phyloP scores from a whole-genome alignment of 495 filamentous ascomycete genomes.

The Endocarpon pusillum region DNA sequence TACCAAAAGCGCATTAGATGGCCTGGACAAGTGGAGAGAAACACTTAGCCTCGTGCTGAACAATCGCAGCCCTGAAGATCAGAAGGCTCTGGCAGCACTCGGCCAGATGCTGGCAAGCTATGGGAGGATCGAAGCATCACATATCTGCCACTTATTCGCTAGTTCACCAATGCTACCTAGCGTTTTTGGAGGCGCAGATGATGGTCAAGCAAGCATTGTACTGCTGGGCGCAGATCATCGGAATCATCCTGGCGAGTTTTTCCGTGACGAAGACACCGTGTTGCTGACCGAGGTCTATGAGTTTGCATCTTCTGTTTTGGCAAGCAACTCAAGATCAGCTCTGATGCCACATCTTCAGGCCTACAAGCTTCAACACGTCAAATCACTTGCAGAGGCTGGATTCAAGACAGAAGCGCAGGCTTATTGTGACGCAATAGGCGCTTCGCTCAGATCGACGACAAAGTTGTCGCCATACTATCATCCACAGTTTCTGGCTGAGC shows the following conservation, averaged over 20 bases:
- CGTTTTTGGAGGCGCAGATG: conserved; percentile 69
- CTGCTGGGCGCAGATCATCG: conserved; percentile 72
- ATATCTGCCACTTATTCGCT: conserved; percentile 63
- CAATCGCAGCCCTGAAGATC: conserved; percentile 71
- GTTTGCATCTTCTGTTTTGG: conserved; percentile 54
- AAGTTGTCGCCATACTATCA: conserved; percentile 74
- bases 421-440: conserved; percentile 75
- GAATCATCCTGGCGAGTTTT: conserved; percentile 42
- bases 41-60: conserved; percentile 69
- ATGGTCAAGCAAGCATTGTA: conserved; percentile 58
- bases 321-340: conserved; percentile 32
- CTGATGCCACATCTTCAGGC: conserved; percentile 67
- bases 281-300: conserved; percentile 89
- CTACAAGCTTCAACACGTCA: conserved; percentile 80
- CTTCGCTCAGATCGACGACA: conserved; percentile 66
- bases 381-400: conserved; percentile 67
- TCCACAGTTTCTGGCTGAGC: conserved; percentile 45
- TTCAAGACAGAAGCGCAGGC: conserved; percentile 65
- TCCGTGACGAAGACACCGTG: conserved; percentile 65
- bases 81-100: conserved; percentile 55
- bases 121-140: conserved; percentile 75
- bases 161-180: conserved; percentile 27
- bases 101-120: conserved; percentile 76
- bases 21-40: conserved; percentile 85
- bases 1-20: conserved; percentile 59